A percentile compares a stretch with the other conserved stretches of the same genome.
These are phyloP conservation scores for Plantago major DNA, from an alignment of 257 asterid species.

Conservation along the genomic window DNA sequence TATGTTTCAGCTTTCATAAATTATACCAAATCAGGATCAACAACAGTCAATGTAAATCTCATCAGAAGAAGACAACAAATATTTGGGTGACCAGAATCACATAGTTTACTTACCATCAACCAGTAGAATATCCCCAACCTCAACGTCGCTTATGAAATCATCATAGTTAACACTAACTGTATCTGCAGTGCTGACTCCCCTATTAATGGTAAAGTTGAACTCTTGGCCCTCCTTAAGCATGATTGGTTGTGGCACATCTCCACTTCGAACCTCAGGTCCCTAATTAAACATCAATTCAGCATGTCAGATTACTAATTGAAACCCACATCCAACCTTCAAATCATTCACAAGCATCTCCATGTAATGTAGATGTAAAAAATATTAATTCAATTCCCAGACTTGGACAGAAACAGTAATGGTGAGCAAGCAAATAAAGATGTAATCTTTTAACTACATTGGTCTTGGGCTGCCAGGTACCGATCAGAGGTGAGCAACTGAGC, in stretches of 20 bases:
- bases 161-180: conserved; percentile 98
- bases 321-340: too few relatives aligned
- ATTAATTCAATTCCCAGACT: too few relatives aligned
- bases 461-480: too few relatives aligned
- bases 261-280: conserved; percentile 99
- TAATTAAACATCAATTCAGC: conserved; percentile 25
- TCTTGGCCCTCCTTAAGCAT: conserved; percentile 88
- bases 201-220: conserved; percentile 78
- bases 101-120: conserved; percentile 73
- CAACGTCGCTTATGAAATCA: conserved; percentile 89
- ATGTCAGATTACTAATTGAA: not conserved
- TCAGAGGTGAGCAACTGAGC: too few relatives aligned
- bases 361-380: too few relatives aligned
- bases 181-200: conserved; percentile 77
- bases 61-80: conserved; percentile 5
- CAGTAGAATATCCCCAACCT: conserved; percentile 71
- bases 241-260: conserved; percentile 81
- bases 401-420: too few relatives aligned
- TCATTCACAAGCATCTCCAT: too few relatives aligned
- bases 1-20: too few relatives aligned
- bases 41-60: too few relatives aligned
- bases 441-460: too few relatives aligned
- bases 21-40: conserved; percentile 1
- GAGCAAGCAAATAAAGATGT: too few relatives aligned
- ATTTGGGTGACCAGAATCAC: not conserved